These are phyloP conservation scores for Curvularia hawaiiensis DNA, from an alignment of 2,329 filamentous ascomycete genomes.

Conservation along the genomic window DNA sequence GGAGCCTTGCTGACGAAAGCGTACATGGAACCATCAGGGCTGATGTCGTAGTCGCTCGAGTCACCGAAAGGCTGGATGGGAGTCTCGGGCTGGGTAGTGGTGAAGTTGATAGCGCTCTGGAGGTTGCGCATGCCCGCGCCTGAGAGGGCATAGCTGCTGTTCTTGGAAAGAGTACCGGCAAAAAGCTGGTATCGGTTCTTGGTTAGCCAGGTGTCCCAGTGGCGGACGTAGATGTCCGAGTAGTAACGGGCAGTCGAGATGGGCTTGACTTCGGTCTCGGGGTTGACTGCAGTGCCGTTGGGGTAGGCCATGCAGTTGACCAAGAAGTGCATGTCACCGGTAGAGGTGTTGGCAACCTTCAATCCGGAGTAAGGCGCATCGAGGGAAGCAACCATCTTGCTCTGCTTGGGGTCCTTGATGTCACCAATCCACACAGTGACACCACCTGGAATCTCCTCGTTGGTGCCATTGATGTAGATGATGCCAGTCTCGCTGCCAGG, in stretches of 20 bases:
- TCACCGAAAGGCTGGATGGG: slow-evolving; percentile 82
- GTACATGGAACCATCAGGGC: slow-evolving; percentile 63
- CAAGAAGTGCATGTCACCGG: slow-evolving; percentile 52
- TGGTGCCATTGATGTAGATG: slow-evolving; percentile 68
- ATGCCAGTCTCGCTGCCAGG: slow-evolving; percentile 55
- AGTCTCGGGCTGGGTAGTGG: slow-evolving; percentile 62
- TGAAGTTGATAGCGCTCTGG: slow-evolving; percentile 64
- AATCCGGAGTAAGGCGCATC: slow-evolving; percentile 57
- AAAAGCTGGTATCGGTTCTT: slow-evolving; percentile 75
- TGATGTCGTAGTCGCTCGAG: slow-evolving; percentile 76
- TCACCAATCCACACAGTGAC: slow-evolving; percentile 46
- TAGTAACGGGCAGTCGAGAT: slow-evolving; percentile 72
- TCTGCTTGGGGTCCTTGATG: slow-evolving; percentile 34
- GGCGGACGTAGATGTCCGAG: slow-evolving; percentile 74
- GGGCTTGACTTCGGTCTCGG: slow-evolving; percentile 62
- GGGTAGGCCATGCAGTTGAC: slow-evolving; percentile 67
- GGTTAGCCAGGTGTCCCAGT: slow-evolving; percentile 79
- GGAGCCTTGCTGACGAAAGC: slow-evolving; percentile 77
- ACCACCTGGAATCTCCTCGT: slow-evolving; percentile 56
- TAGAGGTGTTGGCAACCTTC: slow-evolving; percentile 51
- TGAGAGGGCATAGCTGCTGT: slow-evolving; percentile 34
- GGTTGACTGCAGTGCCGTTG: slow-evolving; percentile 72
- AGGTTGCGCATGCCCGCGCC: slow-evolving; percentile 54
- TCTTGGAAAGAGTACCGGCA: slow-evolving; percentile 64
- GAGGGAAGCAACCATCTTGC: slow-evolving; percentile 45